phyloP scores from a whole-genome alignment of 371 early-diverging fungal genomes.

The Homolaphlyctis polyrhiza region DNA sequence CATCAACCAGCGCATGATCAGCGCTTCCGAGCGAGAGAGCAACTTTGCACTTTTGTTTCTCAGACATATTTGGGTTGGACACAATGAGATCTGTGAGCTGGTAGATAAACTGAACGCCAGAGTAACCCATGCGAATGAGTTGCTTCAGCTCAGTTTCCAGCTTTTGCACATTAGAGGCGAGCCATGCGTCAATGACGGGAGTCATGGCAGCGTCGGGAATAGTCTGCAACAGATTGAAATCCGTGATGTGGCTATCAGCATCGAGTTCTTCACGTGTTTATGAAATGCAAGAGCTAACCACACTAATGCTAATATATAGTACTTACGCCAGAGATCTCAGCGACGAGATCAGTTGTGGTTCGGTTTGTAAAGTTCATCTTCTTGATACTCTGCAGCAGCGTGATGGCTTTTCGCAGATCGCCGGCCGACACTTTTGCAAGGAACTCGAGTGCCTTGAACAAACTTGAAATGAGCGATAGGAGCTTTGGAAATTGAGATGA shows the following conservation, averaged over 20 bases:
- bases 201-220: conserved; percentile 59
- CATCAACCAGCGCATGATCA: conserved; percentile 75
- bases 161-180: conserved; percentile 15
- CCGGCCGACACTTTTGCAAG: conserved; percentile 78
- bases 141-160: conserved; percentile 48
- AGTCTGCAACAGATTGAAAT: conserved; percentile 23
- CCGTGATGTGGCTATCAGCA: not conserved
- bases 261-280: not conserved
- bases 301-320: not conserved
- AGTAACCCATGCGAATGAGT: conserved; percentile 67
- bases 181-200: conserved; percentile 49
- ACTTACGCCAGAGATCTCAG: not conserved
- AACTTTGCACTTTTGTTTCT: conserved; percentile 68
- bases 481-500: not conserved
- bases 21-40: conserved; percentile 53
- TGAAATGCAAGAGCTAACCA: not conserved
- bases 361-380: not conserved
- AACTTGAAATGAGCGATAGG: not conserved
- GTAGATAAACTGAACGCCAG: conserved; percentile 63
- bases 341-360: not conserved
- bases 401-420: conserved; percentile 90
- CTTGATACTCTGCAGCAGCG: conserved; percentile 61
- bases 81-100: conserved; percentile 58
- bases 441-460: conserved; percentile 39
- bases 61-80: conserved; percentile 51